Evolutionary conservation across 768 basidiomycete species (phyloP).

Genomic region (Amanita pallidorosea): DNA sequence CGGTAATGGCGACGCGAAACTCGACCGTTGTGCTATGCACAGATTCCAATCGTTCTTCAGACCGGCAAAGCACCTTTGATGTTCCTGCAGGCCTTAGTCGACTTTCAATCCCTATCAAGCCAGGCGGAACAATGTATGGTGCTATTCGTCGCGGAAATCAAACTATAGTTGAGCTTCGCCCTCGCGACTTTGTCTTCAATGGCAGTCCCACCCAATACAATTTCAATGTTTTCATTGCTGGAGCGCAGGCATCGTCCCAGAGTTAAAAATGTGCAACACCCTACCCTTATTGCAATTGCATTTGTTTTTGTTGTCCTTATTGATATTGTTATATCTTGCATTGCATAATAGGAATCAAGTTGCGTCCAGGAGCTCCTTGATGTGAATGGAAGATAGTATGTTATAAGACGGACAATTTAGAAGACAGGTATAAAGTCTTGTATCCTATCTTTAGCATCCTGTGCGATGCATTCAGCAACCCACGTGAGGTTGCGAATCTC

Average conservation of each 20-base stretch:
- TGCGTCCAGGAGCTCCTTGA: background rate
- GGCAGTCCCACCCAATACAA: slow-evolving; percentile 50
- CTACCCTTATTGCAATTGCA: background rate
- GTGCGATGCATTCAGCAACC: slow-evolving; percentile 98
- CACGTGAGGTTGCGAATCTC: slow-evolving; percentile 83
- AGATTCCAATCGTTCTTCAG: slow-evolving; percentile 22
- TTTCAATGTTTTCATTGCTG: slow-evolving; percentile 59
- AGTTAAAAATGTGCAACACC: background rate
- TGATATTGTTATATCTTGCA: background rate
- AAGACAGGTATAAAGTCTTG: slow-evolving; percentile 92
- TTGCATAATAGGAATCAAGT: background rate
- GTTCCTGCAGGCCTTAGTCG: slow-evolving; percentile 52
- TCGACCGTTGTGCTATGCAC: slow-evolving; percentile 47
- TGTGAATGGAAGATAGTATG: background rate
- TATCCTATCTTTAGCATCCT: slow-evolving; percentile 92
- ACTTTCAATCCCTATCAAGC: slow-evolving; percentile 43
- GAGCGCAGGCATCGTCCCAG: slow-evolving; percentile 9
- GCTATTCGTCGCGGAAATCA: slow-evolving; percentile 37
- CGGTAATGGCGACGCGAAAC: slow-evolving; percentile 49
- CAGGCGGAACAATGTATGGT: slow-evolving; percentile 41
- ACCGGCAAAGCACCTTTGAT: slow-evolving; percentile 26
- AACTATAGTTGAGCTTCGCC: slow-evolving; percentile 34
- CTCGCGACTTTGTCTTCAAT: slow-evolving; percentile 43
- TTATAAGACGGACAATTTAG: slow-evolving; percentile 24
- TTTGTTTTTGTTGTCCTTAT: background rate